Percentiles rank a stretch among this genome's conserved stretches.
phyloP scores from a whole-genome alignment of 441 rosid genomes.

The Manihot esculenta region DNA sequence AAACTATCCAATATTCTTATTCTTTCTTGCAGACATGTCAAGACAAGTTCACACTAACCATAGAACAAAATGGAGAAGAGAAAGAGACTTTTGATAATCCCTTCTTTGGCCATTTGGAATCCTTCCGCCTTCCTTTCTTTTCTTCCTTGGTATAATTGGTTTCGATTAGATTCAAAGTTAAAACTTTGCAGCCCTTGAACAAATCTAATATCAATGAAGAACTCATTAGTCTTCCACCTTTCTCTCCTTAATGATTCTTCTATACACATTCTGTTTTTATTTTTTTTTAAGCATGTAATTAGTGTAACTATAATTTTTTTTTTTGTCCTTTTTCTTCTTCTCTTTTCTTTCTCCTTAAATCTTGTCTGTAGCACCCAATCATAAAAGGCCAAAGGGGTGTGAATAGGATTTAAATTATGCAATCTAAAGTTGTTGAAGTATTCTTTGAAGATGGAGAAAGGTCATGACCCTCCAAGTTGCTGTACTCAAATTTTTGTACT shows the following conservation, averaged over 20 bases:
- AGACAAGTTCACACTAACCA: conserved; percentile 27
- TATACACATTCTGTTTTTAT: no score
- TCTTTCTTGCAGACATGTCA: conserved; percentile 29
- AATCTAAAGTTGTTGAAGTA: conserved; percentile 19
- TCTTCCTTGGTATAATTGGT: no score
- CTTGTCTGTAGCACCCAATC: conserved; percentile 9
- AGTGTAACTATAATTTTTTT: not conserved
- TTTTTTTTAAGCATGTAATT: not conserved
- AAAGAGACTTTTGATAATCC: conserved; percentile 14
- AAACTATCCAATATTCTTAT: conserved; percentile 32
- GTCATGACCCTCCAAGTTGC: conserved; percentile 15
- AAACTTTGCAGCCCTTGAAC: no score
- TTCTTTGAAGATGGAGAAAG: conserved; percentile 28
- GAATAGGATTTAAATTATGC: conserved; percentile 30
- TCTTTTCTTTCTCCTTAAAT: not conserved
- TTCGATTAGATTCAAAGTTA: no score
- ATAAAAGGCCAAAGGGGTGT: conserved; percentile 28
- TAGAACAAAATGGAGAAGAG: not conserved
- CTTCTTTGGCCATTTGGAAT: conserved; percentile 26
- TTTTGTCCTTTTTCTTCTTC: not conserved
- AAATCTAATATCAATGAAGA: no score
- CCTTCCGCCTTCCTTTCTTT: no score
- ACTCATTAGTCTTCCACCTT: not conserved
- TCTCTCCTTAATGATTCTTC: conserved; percentile 1
- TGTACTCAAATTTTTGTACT: conserved; percentile 8